Conservation (phyloP, 768 basidiomycete genomes). For the Amanita pseudoporphyria region DNA sequence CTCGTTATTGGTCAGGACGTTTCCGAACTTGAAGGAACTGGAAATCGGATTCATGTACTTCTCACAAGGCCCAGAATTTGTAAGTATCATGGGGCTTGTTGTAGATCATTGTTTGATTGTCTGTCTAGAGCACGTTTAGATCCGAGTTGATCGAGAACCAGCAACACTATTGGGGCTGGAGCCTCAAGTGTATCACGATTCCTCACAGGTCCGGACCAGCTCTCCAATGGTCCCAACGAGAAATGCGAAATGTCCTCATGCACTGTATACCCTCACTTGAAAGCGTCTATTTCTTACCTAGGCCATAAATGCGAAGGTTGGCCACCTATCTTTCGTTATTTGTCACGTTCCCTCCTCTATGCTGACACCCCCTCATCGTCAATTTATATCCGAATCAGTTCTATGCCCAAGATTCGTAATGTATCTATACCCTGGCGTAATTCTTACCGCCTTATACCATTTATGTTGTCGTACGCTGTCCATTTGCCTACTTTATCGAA, state of each 20-base stretch:
- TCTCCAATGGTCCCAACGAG: not conserved
- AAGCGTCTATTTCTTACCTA: not conserved
- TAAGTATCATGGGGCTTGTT: not conserved
- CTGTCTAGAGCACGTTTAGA: not conserved
- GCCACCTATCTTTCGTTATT: slow-evolving; percentile 26
- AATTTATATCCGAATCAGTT: too few species aligned
- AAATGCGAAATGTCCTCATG: not conserved
- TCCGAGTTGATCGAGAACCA: not conserved
- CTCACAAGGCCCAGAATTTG: not conserved
- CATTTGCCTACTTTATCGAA: too few species aligned
- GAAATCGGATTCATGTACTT: not conserved
- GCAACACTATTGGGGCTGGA: not conserved
- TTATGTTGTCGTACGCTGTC: too few species aligned
- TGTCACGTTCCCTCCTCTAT: slow-evolving; percentile 28
- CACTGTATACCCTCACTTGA: slow-evolving; percentile 1
- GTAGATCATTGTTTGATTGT: not conserved
- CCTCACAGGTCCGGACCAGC: not conserved
- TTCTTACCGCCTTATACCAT: too few species aligned
- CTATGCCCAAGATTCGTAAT: too few species aligned
- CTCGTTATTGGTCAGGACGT: not conserved
- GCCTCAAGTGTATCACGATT: not conserved
- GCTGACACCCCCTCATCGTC: too few species aligned
- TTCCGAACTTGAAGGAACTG: not conserved
- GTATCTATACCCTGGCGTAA: too few species aligned
- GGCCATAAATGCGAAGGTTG: slow-evolving; percentile 18